Base-by-base conservation (phyloP, 2,329 filamentous ascomycete genomes). In the Cladosporium sp. region DNA sequence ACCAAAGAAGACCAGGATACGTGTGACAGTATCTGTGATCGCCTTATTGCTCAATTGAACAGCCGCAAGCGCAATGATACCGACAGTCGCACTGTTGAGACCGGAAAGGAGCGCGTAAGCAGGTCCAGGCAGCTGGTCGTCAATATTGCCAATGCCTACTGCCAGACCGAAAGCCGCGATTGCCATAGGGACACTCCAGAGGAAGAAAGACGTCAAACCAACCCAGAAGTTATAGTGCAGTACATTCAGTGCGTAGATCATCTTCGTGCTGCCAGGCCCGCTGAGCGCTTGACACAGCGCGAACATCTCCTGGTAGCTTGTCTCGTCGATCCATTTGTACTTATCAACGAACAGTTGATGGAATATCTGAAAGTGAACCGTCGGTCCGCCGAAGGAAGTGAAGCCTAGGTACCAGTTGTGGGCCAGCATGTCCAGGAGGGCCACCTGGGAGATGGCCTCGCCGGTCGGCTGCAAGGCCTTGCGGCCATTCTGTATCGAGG, bases 271-370 rank as follows among this genome's bases (percentile, higher is more conserved):
- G 0, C 60, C 85, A 0, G 85, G 86, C 0, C 85, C 85, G 0
- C 81, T 82, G 2, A 88, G 72, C 1, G 82, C 81, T 68, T 89
- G 85, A 14, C 77, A 80, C 43, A 89, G 70, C 22, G 81, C 83
- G 66, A 89, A 89, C 0, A 89, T 75, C 61, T 89, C 85, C 65
- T 86, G 82, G 66, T 84, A 88, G 53, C 82, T 77, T 60, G 86
- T 81, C 50, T 88, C 83, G 65, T 87, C 82, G 22, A 88, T 76
- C 85, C 85, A 89, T 61, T 72, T 66, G 38, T 77, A 66, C 43
- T 79, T 77, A 13, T 53, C 72, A 0, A 87, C 82, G 60, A 86
- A 89, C 41, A 78, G 75, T 35, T 76, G 70, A 59, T 84, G 77
- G 50, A 86, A 74, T 53, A 86, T 86, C 60, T 83, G 79, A 61